Base-by-base conservation (phyloP, 169 alveolate species). In the Plasmodium adleri region DNA sequence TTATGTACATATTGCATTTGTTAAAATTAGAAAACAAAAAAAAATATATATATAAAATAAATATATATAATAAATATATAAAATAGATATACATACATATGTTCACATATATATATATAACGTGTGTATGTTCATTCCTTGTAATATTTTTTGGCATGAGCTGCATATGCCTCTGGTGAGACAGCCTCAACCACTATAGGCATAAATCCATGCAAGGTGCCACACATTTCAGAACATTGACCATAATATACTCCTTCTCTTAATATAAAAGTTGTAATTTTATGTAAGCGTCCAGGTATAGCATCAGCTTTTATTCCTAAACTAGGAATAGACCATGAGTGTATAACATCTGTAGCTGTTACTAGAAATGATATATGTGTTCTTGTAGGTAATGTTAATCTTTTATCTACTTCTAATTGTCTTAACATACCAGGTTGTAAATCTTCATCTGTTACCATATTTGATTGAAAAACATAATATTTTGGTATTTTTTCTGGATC, bases 231-330 rank as follows among this genome's bases (percentile, higher is more conserved):
- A 26, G 97, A 93, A 88, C 97, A 95, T 83, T 96, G 98, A 39
- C 98, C 98, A 88, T 96, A 96, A 95, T 95, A 96, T 45, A 96
- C 98, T 13, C 98, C 98, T 86, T 96, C 98, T 20, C 98, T 89
- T 94, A 94, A 95, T 58, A 96, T 96, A 88, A 96, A 96, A 24
- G 98, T 95, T 86, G 88, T 95, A 39, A 96, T 90, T 74, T 95
- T 88, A 74, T 93, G 95, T 72, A 94, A 90, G n/a, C 97, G 63
- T 2, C 98, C 98, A 0, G 98, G 98, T 15, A 94, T 94, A 28
- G 98, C 98, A 74, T 96, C 98, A 0, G 97, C 97, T 92, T 96
- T 96, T 74, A 96, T 92, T 47, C 98, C 98, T 71, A 96, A 80
- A 17, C 96, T 91, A 1, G 97, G 97, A 3, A 95, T 90, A 50